Evolutionary conservation across 345 rosid species (phyloP).

Genomic region (Gossypium australe): DNA sequence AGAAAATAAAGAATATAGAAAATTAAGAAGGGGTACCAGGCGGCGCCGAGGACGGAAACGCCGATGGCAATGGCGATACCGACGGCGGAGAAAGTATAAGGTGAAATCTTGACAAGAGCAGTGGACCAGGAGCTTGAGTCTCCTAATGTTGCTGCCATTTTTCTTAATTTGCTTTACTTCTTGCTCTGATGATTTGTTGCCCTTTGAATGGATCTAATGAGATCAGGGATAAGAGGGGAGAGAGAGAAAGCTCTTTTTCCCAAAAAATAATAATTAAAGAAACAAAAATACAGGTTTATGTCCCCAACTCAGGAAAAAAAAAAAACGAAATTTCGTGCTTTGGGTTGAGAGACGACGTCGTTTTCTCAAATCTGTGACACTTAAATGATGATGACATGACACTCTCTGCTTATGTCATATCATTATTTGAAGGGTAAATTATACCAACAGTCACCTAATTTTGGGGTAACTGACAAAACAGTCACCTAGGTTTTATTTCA

Average conservation of each 20-base stretch:
- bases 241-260: no score
- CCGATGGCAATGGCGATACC: conserved; percentile 97
- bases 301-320: neutral
- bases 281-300: neutral
- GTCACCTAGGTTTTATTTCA: no score
- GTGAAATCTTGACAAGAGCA: conserved; percentile 78
- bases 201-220: neutral
- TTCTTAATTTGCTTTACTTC: neutral
- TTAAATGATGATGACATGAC: no score
- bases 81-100: conserved; percentile 89
- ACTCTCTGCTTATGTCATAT: no score
- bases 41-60: conserved; percentile 98
- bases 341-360: neutral
- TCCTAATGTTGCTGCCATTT: conserved; percentile 36
- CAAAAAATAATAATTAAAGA: no score
- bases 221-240: neutral
- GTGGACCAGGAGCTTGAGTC: conserved; percentile 70
- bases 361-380: neutral
- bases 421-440: no score
- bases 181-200: neutral
- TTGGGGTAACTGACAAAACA: no score
- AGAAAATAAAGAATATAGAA: neutral
- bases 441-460: no score
- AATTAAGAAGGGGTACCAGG: conserved; percentile 48
- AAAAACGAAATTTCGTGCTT: neutral